Evolutionary conservation across 768 basidiomycete species (phyloP).

Genomic region (Amanita rubescens): DNA sequence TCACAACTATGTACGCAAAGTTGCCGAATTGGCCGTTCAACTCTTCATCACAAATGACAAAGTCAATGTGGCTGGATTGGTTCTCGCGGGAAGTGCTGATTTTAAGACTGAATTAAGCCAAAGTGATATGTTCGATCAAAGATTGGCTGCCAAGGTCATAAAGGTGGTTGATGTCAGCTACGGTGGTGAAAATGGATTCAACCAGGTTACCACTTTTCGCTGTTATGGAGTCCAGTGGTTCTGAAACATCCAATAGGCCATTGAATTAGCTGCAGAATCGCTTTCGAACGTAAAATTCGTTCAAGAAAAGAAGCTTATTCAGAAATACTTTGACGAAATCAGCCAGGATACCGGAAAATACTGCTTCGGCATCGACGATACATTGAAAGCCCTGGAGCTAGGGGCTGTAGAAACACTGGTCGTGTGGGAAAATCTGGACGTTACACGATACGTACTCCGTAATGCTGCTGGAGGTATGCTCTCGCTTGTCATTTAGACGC

Average conservation of each 20-base stretch:
- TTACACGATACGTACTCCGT: conserved; percentile 78
- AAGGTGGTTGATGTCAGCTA: conserved; percentile 99
- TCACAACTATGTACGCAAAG: conserved; percentile 99
- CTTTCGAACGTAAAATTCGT: conserved; percentile 99
- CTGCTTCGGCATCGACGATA: conserved; percentile 97
- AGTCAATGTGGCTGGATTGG: conserved; percentile 94
- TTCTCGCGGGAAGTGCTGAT: conserved; percentile 95
- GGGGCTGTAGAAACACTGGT: conserved; percentile 96
- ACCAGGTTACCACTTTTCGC: conserved; percentile 61
- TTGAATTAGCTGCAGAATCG: conserved; percentile 93
- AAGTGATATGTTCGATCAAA: conserved; percentile 92
- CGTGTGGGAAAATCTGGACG: conserved; percentile 97
- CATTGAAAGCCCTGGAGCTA: conserved; percentile 91
- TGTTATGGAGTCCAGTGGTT: not conserved
- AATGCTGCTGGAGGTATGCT: conserved; percentile 82
- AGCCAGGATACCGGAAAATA: conserved; percentile 94
- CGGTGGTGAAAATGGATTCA: conserved; percentile 98
- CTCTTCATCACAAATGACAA: conserved; percentile 98
- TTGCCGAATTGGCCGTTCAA: conserved; percentile 94
- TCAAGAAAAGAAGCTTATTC: conserved; percentile 96
- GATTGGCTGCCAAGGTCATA: conserved; percentile 87
- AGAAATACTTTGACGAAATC: conserved; percentile 99
- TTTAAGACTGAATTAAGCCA: conserved; percentile 98
- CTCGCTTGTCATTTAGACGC: not conserved
- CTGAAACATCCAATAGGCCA: conserved; percentile 50